phyloP scores from a whole-genome alignment of 208 protist genomes.

The Trypanosomatidae sp. region DNA sequence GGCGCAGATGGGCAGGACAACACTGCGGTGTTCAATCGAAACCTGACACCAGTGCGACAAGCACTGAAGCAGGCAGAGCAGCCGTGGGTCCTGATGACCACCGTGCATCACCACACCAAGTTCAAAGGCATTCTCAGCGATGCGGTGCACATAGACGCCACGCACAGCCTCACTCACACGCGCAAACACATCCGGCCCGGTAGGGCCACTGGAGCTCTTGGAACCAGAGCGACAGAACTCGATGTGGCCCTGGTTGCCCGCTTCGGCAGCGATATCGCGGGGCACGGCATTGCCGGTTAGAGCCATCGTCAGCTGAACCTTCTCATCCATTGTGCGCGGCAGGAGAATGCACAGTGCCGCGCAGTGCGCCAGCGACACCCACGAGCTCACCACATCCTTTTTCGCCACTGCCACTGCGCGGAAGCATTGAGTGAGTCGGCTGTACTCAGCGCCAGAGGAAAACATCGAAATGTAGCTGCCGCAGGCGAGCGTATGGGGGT shows the following conservation, averaged over 20 bases:
- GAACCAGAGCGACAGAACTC: neutral
- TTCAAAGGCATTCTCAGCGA: constrained; percentile 15
- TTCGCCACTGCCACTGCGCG: constrained; percentile 19
- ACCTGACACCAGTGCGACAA: constrained; percentile 16
- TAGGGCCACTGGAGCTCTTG: neutral
- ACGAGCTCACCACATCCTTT: constrained; percentile 18
- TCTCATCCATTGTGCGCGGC: constrained; percentile 4
- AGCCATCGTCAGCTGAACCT: neutral
- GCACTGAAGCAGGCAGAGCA: constrained; percentile 19
- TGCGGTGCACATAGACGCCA: constrained; percentile 50
- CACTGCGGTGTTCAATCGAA: constrained; percentile 9
- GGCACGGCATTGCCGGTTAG: neutral
- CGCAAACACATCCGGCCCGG: neutral
- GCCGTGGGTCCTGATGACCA: constrained; percentile 3
- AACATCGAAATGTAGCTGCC: constrained; percentile 47
- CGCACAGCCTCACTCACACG: neutral
- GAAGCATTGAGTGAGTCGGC: constrained; percentile 42
- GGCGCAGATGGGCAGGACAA: constrained; percentile 45
- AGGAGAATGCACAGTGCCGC: constrained; percentile 16
- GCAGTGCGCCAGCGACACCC: constrained; percentile 27
- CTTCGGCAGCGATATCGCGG: neutral
- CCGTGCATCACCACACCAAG: constrained; percentile 52
- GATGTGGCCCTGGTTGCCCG: neutral
- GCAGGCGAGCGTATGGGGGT: constrained; percentile 12
- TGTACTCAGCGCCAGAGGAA: constrained; percentile 40